Evolutionary conservation across 129 eudicot genomes (phyloP).

Genomic region (Flaveria trinervia): DNA sequence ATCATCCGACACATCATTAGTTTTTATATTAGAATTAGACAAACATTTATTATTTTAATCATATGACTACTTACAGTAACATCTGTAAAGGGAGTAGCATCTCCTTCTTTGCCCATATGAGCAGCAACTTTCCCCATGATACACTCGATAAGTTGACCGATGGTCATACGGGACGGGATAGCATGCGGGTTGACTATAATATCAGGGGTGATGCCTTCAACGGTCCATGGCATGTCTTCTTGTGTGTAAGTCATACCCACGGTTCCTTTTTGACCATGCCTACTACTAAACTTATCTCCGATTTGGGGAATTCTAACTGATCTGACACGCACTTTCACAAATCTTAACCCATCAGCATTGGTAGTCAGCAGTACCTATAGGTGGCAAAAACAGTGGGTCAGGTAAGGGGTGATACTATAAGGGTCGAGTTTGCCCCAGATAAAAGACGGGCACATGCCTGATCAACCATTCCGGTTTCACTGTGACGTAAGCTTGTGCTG

Average conservation of each 20-base stretch:
- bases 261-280: constrained; percentile 51
- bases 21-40: background rate
- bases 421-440: background rate
- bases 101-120: constrained; percentile 21
- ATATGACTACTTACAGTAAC: background rate
- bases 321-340: constrained; percentile 11
- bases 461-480: constrained; percentile 97
- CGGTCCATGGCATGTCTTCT: constrained; percentile 92
- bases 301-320: constrained; percentile 31
- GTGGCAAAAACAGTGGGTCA: background rate
- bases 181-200: constrained; percentile 90
- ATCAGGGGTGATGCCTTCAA: constrained; percentile 79
- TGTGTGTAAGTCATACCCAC: constrained; percentile 91
- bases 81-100: constrained; percentile 16
- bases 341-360: background rate
- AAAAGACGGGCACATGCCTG: constrained; percentile 44
- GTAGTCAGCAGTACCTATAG: background rate
- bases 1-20: background rate
- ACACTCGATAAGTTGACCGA: constrained; percentile 16
- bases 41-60: background rate
- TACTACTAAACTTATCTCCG: constrained; percentile 14
- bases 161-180: constrained; percentile 35
- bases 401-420: background rate
- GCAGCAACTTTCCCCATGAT: constrained; percentile 14
- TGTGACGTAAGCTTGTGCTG: constrained; percentile 90